phyloP scores from a whole-genome alignment of 1,284 basidiomycete species.

The Boletus subluridellus region DNA sequence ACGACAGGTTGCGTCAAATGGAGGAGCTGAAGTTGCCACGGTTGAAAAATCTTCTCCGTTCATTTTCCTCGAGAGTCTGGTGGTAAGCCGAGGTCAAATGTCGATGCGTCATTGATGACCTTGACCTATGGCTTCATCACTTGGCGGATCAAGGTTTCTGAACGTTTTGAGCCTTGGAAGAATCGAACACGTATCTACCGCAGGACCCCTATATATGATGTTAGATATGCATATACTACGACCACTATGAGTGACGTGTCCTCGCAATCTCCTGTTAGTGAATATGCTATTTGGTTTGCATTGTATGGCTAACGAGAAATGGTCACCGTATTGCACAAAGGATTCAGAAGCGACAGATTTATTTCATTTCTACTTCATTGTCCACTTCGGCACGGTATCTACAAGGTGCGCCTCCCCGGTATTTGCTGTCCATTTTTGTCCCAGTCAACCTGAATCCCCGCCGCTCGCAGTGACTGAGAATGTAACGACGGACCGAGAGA shows the following conservation, averaged over 20 bases:
- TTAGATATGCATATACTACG: neutral
- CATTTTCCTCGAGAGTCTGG: neutral
- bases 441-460: no score
- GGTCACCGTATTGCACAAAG: neutral
- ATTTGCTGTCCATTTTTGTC: no score
- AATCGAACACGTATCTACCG: neutral
- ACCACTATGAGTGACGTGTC: neutral
- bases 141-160: neutral
- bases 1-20: constrained; percentile 15
- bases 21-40: constrained; percentile 10
- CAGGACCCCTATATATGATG: neutral
- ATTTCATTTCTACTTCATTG: neutral
- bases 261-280: neutral
- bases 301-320: neutral
- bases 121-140: neutral
- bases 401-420: neutral
- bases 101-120: neutral
- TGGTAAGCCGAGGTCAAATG: neutral
- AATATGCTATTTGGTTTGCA: neutral
- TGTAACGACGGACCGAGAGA: no score
- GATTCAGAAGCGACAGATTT: neutral
- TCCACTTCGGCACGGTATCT: neutral
- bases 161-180: neutral
- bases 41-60: neutral
- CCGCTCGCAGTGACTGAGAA: no score